Conservation (phyloP, 352 stramenopile species). For the Globisporangium okanoganense region DNA sequence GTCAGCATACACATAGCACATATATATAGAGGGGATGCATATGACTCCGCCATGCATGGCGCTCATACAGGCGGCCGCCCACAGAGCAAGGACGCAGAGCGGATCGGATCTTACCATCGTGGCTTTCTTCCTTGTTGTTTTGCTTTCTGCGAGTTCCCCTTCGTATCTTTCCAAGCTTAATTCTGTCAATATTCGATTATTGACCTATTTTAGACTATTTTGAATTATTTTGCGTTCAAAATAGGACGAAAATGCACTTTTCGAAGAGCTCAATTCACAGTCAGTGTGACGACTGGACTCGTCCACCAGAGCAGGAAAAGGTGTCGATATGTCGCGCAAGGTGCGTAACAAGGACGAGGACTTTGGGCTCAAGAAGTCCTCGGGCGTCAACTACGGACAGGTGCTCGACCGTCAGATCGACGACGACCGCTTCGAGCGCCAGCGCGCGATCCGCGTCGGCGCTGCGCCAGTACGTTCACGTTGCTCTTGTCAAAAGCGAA, state of each 20-base stretch:
- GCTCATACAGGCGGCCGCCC: too few relatives aligned
- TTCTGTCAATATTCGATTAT: not conserved
- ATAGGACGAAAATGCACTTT: not conserved
- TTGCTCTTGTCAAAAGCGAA: not conserved
- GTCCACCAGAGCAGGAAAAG: not conserved
- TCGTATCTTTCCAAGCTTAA: not conserved
- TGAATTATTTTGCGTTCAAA: not conserved
- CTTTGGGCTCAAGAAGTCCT: constrained; percentile 72
- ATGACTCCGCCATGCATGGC: not conserved
- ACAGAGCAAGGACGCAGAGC: not conserved
- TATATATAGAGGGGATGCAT: not conserved
- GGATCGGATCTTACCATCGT: constrained; percentile 10
- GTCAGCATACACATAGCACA: not conserved
- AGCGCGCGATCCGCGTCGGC: constrained; percentile 47
- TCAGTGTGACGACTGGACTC: not conserved
- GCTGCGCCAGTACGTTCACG: constrained; percentile 26
- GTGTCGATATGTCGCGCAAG: constrained; percentile 23
- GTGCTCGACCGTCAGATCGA: constrained; percentile 81
- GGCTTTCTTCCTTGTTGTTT: constrained; percentile 3
- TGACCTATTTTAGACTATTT: not conserved
- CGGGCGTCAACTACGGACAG: constrained; percentile 81
- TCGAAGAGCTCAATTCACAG: constrained; percentile 4
- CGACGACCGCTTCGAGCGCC: constrained; percentile 78
- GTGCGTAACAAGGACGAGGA: constrained; percentile 34
- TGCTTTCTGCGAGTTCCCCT: constrained; percentile 9